Evolutionary conservation across 805 yeast genomes (phyloP), one percentile per base, ranked within the genome.

Genomic region (Maudiozyma serrabonitensis): DNA sequence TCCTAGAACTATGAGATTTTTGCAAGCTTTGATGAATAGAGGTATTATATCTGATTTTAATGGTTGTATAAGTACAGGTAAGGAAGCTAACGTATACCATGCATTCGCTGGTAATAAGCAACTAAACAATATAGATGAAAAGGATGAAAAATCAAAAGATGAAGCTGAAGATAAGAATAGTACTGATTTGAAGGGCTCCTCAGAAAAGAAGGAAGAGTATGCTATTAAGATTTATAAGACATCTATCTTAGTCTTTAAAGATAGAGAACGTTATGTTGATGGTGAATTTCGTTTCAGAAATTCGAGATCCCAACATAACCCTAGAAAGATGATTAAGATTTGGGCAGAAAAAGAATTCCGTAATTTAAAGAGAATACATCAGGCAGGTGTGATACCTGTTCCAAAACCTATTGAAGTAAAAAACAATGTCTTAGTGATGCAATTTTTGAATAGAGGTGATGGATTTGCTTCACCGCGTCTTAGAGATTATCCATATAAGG

Each of bases 301-400:
- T 62, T 76, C 87, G 6, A 87, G 91, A 58, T 79, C 81, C 39
- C 89, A 87, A 59, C 88, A 89, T 56, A 93, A 93, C 62, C 98
- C 98, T 9, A 76, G 99, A 61, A 91, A 91, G 63, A 91, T 93
- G 97, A 96, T 93, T 54, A 88, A 87, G 66, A 77, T 90, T 23
- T 93, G 99, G 99, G 98, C 99, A 0, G 99, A 93, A 65, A 93
- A 93, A 63, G 99, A 93, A 69, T 91, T 90, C 56, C 71, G 99
- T 49, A 93, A 93, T 63, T 74, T 93, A 66, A 91, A 87, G 65
- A 76, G 99, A 61, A 73, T 93, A 19, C 71, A 84, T 64, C 63
- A 75, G 43, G 76, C 81, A 50, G 95, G 95, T 0, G 64, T 65
- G 11, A 84, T 93, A 35, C 93, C 95, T n/a, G 84, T 88, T 39